These are phyloP conservation scores for Nicotiana paniculata DNA, from an alignment of 257 asterid species.

Conservation along the genomic window DNA sequence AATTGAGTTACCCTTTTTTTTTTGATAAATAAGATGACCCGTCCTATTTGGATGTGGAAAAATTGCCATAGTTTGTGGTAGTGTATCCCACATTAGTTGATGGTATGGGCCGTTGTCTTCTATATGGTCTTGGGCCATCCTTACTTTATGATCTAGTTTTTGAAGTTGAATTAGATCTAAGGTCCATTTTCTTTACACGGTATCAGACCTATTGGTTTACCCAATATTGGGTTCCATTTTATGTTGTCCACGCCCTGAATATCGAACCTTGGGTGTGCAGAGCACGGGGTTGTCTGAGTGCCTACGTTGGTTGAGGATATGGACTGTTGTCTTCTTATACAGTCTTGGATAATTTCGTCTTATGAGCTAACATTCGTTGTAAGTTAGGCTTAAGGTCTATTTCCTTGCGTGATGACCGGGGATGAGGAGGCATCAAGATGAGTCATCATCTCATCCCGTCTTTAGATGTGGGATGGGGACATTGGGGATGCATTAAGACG, in stretches of 20 bases:
- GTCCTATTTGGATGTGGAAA: slow-evolving; percentile 5
- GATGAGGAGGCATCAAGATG: neutral
- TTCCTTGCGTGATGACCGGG: neutral
- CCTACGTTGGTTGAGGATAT: neutral
- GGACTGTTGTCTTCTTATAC: neutral
- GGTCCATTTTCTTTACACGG: neutral
- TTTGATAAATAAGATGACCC: neutral
- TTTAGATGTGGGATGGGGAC: neutral
- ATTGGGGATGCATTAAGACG: neutral
- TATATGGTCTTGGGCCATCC: neutral
- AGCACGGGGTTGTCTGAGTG: neutral
- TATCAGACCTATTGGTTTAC: neutral
- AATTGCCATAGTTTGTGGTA: neutral
- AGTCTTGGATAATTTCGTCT: neutral
- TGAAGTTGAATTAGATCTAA: neutral
- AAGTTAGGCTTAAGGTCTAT: neutral
- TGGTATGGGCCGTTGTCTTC: neutral
- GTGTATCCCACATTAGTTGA: neutral
- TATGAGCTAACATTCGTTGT: neutral
- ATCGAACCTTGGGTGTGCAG: neutral
- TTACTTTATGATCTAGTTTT: neutral
- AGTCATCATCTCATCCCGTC: neutral
- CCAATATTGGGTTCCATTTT: neutral
- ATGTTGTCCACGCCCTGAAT: neutral
- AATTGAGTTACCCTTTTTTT: neutral